Evolutionary conservation across 306 rosid species (phyloP), one percentile per base, ranked within the genome.

Genomic region (Lathyrus tuberosus): DNA sequence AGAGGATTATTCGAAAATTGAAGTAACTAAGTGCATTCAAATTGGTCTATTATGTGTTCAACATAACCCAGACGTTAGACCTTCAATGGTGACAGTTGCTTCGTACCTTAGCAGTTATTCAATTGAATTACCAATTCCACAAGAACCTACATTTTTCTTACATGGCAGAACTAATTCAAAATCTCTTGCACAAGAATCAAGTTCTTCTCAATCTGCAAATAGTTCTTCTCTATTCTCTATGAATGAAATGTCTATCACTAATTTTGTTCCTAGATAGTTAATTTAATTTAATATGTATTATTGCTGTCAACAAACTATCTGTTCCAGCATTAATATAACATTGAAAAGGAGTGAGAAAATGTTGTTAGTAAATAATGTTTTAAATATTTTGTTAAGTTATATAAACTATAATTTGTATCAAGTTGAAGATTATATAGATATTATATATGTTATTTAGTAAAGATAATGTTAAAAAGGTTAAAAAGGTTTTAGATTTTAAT

Each of bases 41-140:
- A 78, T 81, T 28, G 81, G 85, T 6, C 65, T 84, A 62, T 71
- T 84, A 8, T 84, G 83, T 15, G 83, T 81, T 74, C 88, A 81
- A 16, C 79, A 81, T 31, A 75, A 78, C 38, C 78, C 85, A 12
- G 13, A 44, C 16, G 79, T 65, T 10, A 84, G 88, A 18, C 83
- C 88, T 8, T 71, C 85, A 5, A 81, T 84, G 75, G 62, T 64
- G 41, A 70, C 65, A 0, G 41, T 81, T 38, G 51, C 73, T 56
- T 42, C 24, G 3, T 74, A 70, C 53, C 81, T 84, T 24, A 80
- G 57, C 24, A 84, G 79, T 22, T 57, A 48, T 26, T 71, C 81
- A 18, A 11, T 60, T 10, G 22, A 63, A 30, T 44, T 78, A 44
- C 73, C 83, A 66, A 2, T 14, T 6, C 86, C 86, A 15, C n/a